phyloP scores from a whole-genome alignment of 441 rosid genomes.

The Macaranga tanarius region DNA sequence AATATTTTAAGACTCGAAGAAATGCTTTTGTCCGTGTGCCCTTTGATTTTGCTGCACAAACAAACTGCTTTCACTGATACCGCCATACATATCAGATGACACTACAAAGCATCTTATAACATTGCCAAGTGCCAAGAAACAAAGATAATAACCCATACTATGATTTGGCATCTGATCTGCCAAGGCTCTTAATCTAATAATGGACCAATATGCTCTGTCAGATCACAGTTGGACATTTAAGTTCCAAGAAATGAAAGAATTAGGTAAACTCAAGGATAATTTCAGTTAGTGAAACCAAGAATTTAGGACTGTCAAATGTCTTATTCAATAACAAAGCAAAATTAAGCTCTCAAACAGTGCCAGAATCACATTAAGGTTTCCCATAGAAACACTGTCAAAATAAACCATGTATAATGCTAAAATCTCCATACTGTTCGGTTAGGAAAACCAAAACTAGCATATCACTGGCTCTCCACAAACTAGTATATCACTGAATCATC shows the following conservation, averaged over 20 bases:
- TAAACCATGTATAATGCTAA: neutral
- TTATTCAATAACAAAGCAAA: neutral
- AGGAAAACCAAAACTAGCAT: no score
- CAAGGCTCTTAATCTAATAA: neutral
- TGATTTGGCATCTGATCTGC: neutral
- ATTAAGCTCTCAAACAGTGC: neutral
- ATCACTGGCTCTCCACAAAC: no score
- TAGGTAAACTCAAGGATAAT: neutral
- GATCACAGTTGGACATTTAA: neutral
- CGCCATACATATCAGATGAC: conserved; percentile 6
- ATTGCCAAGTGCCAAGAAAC: neutral
- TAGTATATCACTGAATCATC: neutral
- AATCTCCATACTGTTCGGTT: neutral
- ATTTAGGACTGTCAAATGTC: neutral
- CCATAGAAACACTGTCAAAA: neutral
- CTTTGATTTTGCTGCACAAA: conserved; percentile 69
- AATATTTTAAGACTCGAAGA: conserved; percentile 92
- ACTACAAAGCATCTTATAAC: neutral
- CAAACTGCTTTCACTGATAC: conserved; percentile 16
- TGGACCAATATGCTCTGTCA: neutral
- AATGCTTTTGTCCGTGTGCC: conserved; percentile 69
- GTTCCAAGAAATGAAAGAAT: neutral
- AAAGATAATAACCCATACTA: neutral
- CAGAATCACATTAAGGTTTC: no score
- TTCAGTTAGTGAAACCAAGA: neutral